Evolutionary conservation across 106 monocot genomes (phyloP).

Genomic region (Dioscorea dumetorum): DNA sequence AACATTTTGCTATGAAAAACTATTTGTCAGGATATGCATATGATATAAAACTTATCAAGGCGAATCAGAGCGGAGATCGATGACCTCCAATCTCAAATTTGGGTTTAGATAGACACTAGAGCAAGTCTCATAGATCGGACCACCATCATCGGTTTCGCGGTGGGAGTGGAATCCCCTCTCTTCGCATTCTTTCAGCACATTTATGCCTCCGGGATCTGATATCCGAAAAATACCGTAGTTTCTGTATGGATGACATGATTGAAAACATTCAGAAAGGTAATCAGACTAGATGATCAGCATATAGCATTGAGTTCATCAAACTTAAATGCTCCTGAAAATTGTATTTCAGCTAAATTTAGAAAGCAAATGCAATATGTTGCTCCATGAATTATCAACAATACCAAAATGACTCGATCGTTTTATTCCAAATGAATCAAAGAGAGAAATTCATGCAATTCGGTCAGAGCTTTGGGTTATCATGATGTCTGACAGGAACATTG

Average conservation of each 20-base stretch:
- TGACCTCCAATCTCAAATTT: conserved; percentile 71
- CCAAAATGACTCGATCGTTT: no score
- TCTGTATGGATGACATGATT: conserved; percentile 16
- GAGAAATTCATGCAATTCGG: neutral
- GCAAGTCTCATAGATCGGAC: conserved; percentile 58
- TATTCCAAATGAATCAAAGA: neutral
- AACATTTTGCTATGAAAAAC: no score
- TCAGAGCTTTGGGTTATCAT: neutral
- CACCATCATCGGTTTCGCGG: conserved; percentile 44
- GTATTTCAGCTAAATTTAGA: neutral
- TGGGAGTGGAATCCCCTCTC: conserved; percentile 73
- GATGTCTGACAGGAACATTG: neutral
- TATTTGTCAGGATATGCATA: no score
- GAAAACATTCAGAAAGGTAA: neutral
- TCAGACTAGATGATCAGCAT: neutral
- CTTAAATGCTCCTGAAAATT: neutral
- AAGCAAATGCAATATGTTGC: neutral
- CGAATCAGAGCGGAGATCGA: conserved; percentile 46
- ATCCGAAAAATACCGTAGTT: conserved; percentile 59
- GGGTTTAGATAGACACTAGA: conserved; percentile 55
- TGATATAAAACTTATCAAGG: no score
- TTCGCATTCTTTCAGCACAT: conserved; percentile 37
- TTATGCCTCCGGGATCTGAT: conserved; percentile 55
- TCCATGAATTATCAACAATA: neutral
- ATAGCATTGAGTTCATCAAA: neutral